Evolutionary conservation across 495 filamentous ascomycete species (phyloP).

Genomic region (Daldinia loculata): DNA sequence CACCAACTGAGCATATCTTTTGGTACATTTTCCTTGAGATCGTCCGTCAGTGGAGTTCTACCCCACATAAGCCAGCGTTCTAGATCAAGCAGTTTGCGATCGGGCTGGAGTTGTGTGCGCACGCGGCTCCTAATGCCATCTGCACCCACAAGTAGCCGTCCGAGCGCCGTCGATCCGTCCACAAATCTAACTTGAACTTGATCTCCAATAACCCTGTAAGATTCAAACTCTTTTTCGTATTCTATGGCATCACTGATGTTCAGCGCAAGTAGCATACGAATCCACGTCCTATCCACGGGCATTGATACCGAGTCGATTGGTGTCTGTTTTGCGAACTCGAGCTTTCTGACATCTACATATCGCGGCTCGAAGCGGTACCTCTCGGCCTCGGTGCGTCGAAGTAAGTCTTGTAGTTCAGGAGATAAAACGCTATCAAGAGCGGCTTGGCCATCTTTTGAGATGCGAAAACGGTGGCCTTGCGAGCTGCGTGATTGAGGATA

Average conservation of each 20-base stretch:
- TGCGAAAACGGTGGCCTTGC: constrained; percentile 49
- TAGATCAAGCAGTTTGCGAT: constrained; percentile 52
- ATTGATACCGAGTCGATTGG: constrained; percentile 11
- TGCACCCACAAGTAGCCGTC: constrained; percentile 56
- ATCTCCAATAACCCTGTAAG: constrained; percentile 46
- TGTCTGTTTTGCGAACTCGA: constrained; percentile 30
- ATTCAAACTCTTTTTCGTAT: constrained; percentile 53
- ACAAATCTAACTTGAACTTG: constrained; percentile 50
- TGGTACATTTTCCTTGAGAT: constrained; percentile 40
- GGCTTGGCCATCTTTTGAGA: constrained; percentile 45
- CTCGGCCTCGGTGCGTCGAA: constrained; percentile 31
- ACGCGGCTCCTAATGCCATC: constrained; percentile 55
- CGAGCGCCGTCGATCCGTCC: constrained; percentile 50
- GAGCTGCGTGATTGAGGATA: constrained; percentile 47
- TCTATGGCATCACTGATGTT: constrained; percentile 49
- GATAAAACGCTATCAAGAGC: constrained; percentile 41
- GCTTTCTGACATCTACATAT: constrained; percentile 35
- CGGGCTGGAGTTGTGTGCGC: constrained; percentile 54
- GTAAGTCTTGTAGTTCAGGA: constrained; percentile 25
- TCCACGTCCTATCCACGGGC: constrained; percentile 38
- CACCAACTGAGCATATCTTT: constrained; percentile 43
- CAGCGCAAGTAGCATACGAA: constrained; percentile 37
- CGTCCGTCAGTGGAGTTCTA: constrained; percentile 49
- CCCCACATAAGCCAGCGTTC: constrained; percentile 56
- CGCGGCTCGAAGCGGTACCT: constrained; percentile 34